phyloP scores from a whole-genome alignment of 495 filamentous ascomycete genomes.

The Penicillium nucicola region DNA sequence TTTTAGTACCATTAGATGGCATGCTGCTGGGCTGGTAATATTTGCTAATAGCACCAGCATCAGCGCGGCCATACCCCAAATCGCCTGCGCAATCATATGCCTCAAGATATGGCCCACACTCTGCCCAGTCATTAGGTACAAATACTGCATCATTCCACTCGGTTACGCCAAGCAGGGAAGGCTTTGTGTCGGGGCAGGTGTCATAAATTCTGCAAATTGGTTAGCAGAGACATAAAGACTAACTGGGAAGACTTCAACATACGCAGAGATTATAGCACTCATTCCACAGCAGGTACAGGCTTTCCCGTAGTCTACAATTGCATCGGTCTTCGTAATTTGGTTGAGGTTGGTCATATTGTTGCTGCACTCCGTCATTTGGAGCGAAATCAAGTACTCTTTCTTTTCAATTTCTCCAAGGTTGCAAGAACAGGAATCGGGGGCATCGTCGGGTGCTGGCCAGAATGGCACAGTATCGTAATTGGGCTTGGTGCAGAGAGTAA shows the following conservation, averaged over 20 bases:
- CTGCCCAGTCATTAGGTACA: slow-evolving; percentile 2
- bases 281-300: slow-evolving; percentile 20
- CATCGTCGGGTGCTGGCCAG: slow-evolving; percentile 21
- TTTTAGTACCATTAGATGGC: slow-evolving; percentile 14
- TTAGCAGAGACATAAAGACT: neutral
- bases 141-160: neutral
- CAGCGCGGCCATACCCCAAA: slow-evolving; percentile 7
- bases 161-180: slow-evolving; percentile 7
- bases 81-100: slow-evolving; percentile 9
- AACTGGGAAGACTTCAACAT: neutral
- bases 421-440: slow-evolving; percentile 23
- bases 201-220: slow-evolving; percentile 11
- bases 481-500: slow-evolving; percentile 1
- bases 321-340: neutral
- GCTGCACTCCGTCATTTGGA: neutral
- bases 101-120: slow-evolving; percentile 9
- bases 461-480: slow-evolving; percentile 16
- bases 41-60: slow-evolving; percentile 5
- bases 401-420: slow-evolving; percentile 13
- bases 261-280: slow-evolving; percentile 20
- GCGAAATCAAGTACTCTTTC: neutral
- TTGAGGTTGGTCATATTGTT: slow-evolving; percentile 8
- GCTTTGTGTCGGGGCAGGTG: slow-evolving; percentile 18
- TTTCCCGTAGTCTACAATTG: neutral
- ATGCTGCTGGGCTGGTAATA: slow-evolving; percentile 9